Evolutionary conservation across 805 yeast genomes (phyloP).

Genomic region (Wickerhamomyces strasburgensis): DNA sequence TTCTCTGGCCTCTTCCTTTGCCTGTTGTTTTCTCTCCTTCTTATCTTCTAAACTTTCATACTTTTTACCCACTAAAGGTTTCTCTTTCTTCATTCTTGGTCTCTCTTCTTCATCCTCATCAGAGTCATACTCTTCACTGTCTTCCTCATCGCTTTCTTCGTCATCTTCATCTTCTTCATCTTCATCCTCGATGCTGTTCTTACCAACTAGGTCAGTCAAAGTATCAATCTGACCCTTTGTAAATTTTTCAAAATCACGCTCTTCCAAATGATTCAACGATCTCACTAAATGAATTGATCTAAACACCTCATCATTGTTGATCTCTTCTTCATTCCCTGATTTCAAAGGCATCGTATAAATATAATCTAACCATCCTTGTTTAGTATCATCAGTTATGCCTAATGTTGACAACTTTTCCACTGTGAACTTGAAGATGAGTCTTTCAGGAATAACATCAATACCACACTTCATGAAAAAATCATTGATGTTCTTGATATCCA

Average conservation of each 20-base stretch:
- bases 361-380: slow-evolving; percentile 33
- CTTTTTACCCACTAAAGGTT: slow-evolving; percentile 63
- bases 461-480: slow-evolving; percentile 75
- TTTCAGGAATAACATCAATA: slow-evolving; percentile 75
- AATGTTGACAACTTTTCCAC: slow-evolving; percentile 41
- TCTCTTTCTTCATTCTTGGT: slow-evolving; percentile 31
- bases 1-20: slow-evolving; percentile 74
- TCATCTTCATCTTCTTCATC: slow-evolving; percentile 25
- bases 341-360: slow-evolving; percentile 55
- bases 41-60: slow-evolving; percentile 74
- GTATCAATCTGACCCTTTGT: slow-evolving; percentile 77
- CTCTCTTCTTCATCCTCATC: slow-evolving; percentile 32
- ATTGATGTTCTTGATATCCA: slow-evolving; percentile 96
- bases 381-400: slow-evolving; percentile 33
- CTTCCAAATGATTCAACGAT: slow-evolving; percentile 80
- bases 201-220: slow-evolving; percentile 54
- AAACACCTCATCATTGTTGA: slow-evolving; percentile 81
- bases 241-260: slow-evolving; percentile 80
- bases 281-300: slow-evolving; percentile 74
- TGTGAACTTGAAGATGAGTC: slow-evolving; percentile 74
- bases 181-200: slow-evolving; percentile 20
- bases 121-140: slow-evolving; percentile 25
- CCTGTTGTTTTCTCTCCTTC: slow-evolving; percentile 65
- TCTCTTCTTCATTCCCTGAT: slow-evolving; percentile 42
- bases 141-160: slow-evolving; percentile 24